Percentiles rank a stretch among this genome's conserved stretches.
phyloP scores from a whole-genome alignment of 768 basidiomycete species.

The Leucosporidium yakuticum region DNA sequence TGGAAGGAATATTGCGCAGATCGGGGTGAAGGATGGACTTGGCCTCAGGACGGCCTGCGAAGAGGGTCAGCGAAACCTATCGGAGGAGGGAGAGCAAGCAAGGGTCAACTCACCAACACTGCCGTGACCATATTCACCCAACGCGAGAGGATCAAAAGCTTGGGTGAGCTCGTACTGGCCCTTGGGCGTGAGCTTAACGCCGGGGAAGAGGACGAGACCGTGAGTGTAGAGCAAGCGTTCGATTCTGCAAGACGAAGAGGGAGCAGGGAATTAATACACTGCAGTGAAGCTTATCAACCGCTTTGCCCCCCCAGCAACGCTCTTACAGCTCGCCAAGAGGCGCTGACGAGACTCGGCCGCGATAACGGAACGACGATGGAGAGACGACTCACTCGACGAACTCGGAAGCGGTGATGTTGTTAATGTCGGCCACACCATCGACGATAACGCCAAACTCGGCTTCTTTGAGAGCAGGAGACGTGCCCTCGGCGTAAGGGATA shows the following conservation, averaged over 20 bases:
- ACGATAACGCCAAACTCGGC: slow-evolving; percentile 27
- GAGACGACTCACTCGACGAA: slow-evolving; percentile 8
- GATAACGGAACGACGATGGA: too few relatives aligned
- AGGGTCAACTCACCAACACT: neutral
- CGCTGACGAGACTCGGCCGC: neutral
- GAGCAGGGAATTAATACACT: neutral
- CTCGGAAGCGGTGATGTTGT: slow-evolving; percentile 13
- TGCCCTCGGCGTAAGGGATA: too few relatives aligned
- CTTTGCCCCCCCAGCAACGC: neutral
- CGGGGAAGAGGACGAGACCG: slow-evolving; percentile 32
- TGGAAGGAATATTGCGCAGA: slow-evolving; percentile 80
- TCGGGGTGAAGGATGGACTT: slow-evolving; percentile 57
- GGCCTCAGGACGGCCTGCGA: slow-evolving; percentile 29
- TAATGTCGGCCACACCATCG: slow-evolving; percentile 26
- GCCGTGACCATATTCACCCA: slow-evolving; percentile 21
- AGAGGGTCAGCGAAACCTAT: too few relatives aligned
- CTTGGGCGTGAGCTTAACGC: slow-evolving; percentile 25
- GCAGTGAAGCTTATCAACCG: neutral
- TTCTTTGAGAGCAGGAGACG: neutral
- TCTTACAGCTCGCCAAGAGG: neutral
- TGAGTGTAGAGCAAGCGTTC: slow-evolving; percentile 36
- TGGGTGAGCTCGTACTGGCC: slow-evolving; percentile 28
- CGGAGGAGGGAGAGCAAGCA: too few relatives aligned
- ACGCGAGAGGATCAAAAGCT: slow-evolving; percentile 23
- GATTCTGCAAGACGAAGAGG: slow-evolving; percentile 3